Conservation (phyloP, 441 rosid genomes). For the Pelargonium citronellum region DNA sequence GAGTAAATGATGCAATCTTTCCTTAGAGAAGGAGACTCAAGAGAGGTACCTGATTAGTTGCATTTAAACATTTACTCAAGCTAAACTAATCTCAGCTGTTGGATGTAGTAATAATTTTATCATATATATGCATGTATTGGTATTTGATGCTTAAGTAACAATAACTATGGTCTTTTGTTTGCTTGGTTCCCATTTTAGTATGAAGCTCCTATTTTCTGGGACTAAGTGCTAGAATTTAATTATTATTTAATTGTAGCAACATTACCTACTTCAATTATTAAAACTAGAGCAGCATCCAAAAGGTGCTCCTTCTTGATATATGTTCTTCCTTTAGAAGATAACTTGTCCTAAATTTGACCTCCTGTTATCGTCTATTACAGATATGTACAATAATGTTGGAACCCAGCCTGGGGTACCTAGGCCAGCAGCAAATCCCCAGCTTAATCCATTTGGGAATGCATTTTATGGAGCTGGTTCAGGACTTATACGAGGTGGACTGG, state of each 20-base stretch:
- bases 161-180: too few relatives aligned
- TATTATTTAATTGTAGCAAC: background rate
- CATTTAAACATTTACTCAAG: too few relatives aligned
- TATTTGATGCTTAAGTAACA: too few relatives aligned
- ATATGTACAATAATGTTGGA: constrained; percentile 72
- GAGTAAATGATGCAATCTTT: too few relatives aligned
- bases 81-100: too few relatives aligned
- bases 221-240: background rate
- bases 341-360: constrained; percentile 9
- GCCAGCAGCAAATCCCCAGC: constrained; percentile 57
- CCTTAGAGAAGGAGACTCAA: too few relatives aligned
- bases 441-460: constrained; percentile 75
- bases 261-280: background rate
- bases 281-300: background rate
- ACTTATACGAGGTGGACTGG: constrained; percentile 73
- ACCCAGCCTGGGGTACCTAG: constrained; percentile 57
- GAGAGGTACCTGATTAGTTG: too few relatives aligned
- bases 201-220: too few relatives aligned
- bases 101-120: too few relatives aligned
- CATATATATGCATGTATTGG: too few relatives aligned
- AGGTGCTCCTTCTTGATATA: background rate
- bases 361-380: constrained; percentile 25
- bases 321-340: background rate
- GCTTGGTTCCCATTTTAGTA: too few relatives aligned
- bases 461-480: constrained; percentile 95